phyloP scores from a whole-genome alignment of 202 grass and related monocot genomes.

The Zoysia matrella region DNA sequence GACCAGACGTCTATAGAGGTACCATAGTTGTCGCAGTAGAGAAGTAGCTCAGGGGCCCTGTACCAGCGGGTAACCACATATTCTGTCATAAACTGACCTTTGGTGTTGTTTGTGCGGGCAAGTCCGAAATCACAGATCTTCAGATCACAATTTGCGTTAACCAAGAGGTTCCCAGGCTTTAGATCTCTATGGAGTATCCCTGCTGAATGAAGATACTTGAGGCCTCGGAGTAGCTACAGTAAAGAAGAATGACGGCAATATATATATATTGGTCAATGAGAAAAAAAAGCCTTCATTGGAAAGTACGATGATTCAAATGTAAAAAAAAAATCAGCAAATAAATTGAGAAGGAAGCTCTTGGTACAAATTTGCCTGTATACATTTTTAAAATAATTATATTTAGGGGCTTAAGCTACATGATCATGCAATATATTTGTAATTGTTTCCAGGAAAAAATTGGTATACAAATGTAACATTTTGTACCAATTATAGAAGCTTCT shows the following conservation, averaged over 20 bases:
- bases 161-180: too few relatives aligned
- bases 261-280: neutral
- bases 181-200: too few relatives aligned
- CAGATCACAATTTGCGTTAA: too few relatives aligned
- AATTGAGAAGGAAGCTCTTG: neutral
- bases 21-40: too few relatives aligned
- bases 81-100: too few relatives aligned
- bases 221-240: slow-evolving; percentile 77
- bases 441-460: slow-evolving; percentile 4
- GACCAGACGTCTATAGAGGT: slow-evolving; percentile 95
- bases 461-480: neutral
- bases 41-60: too few relatives aligned
- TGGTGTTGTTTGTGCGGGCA: too few relatives aligned
- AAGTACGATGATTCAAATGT: neutral
- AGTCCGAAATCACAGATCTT: too few relatives aligned
- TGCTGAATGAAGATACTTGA: slow-evolving; percentile 55
- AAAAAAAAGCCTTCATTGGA: neutral
- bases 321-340: neutral
- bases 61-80: too few relatives aligned
- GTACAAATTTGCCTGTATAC: neutral
- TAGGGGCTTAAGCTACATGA: neutral
- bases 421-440: neutral
- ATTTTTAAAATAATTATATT: neutral
- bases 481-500: slow-evolving; percentile 20
- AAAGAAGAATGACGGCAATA: too few relatives aligned